Conservation (phyloP, 2,329 filamentous ascomycete species). For the Colletotrichum australisinense region DNA sequence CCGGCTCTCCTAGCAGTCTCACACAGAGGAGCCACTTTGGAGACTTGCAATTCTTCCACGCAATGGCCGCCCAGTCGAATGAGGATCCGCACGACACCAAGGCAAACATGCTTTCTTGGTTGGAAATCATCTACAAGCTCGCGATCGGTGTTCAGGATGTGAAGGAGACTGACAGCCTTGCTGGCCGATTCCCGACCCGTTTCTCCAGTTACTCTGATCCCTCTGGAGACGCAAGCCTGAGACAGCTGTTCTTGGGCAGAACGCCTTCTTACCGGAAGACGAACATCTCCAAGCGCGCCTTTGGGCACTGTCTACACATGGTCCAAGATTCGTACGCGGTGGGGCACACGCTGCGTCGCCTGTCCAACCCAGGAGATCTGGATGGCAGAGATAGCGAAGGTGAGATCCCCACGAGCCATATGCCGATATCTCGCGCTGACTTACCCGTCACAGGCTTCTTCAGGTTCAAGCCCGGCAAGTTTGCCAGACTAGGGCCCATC, state of each 20-base stretch:
- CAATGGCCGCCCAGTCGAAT: background rate
- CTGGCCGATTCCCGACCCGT: background rate
- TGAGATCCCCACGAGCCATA: background rate
- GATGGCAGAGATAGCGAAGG: background rate
- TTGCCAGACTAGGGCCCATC: background rate
- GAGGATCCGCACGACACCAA: constrained; percentile 26
- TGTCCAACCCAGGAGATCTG: constrained; percentile 2
- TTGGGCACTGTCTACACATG: constrained; percentile 33
- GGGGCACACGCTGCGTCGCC: constrained; percentile 27
- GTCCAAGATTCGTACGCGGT: constrained; percentile 35
- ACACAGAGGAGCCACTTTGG: background rate
- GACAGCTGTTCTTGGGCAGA: background rate
- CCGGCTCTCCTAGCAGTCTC: background rate
- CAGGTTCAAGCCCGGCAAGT: background rate
- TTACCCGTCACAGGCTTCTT: background rate
- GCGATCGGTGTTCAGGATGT: background rate
- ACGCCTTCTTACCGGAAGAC: background rate
- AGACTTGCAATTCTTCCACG: background rate
- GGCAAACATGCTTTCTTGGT: constrained; percentile 21
- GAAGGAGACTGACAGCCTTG: constrained; percentile 2
- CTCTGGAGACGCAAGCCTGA: background rate
- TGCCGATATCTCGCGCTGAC: background rate
- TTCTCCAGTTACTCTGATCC: background rate
- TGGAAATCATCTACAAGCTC: constrained; percentile 34
- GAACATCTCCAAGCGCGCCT: constrained; percentile 18